Evolutionary conservation across 164 flowering plant species (phyloP).

Genomic region (Cinnamomum chago): DNA sequence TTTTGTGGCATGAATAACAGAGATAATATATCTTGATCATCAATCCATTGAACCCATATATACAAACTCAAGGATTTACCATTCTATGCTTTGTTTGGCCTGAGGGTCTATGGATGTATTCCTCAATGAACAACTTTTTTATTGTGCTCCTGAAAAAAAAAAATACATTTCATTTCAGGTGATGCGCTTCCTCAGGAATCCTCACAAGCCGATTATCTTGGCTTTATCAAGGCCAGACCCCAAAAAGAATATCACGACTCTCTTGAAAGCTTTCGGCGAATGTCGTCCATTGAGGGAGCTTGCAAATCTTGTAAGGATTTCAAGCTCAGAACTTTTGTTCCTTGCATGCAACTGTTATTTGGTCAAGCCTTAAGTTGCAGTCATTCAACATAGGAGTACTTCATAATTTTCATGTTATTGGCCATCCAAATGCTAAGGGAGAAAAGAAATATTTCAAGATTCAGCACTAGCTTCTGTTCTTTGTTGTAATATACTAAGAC

Average conservation of each 20-base stretch:
- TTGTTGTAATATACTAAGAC: no score
- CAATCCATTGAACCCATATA: no score
- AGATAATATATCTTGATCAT: no score
- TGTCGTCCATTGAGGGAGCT: slow-evolving; percentile 83
- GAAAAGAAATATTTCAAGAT: neutral
- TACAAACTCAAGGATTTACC: no score
- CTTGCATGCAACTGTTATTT: neutral
- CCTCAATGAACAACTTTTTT: no score
- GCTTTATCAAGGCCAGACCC: slow-evolving; percentile 97
- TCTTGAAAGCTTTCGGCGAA: slow-evolving; percentile 92
- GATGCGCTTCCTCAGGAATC: slow-evolving; percentile 89
- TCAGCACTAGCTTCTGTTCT: neutral
- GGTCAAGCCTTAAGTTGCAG: neutral
- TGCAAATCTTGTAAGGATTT: slow-evolving; percentile 76
- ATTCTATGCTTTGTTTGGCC: no score
- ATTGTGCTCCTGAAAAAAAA: no score
- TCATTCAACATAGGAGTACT: neutral
- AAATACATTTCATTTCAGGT: slow-evolving; percentile 36
- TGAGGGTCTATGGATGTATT: no score
- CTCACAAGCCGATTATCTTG: slow-evolving; percentile 91
- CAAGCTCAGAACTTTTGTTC: neutral
- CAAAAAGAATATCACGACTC: slow-evolving; percentile 87
- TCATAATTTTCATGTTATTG: neutral
- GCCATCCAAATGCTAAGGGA: neutral
- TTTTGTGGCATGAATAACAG: no score